Base-by-base conservation (phyloP, 192 early-diverging fungal species). In the Backusella westeae region DNA sequence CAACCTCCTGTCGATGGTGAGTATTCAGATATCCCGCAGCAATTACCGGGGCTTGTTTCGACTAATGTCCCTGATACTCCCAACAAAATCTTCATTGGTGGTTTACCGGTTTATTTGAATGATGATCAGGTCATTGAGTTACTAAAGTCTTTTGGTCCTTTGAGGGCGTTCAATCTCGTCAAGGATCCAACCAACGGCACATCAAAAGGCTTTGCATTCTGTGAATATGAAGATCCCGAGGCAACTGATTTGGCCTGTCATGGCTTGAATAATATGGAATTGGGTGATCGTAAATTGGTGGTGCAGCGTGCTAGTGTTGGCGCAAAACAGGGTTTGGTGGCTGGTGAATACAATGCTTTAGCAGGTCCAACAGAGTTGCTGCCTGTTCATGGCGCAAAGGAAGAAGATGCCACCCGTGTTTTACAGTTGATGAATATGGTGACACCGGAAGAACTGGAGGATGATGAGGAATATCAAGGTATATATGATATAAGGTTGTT, bases 351-450 rank as follows among this genome's bases (percentile, higher is more conserved):
- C 36, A 68, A 36, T 36, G 14, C 67, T 1, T 0, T 36, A 14
- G 17, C 29, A 2, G 34, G 34, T 5, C 1, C 35, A 14, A n/a
- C 67, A 34, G 70, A 71, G 15, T 49, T 52, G 44, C 49, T 91
- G 10, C 84, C 90, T 35, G 73, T 81, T 29, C 75, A 77, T 26
- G 86, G 84, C 68, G 77, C 84, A 23, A 86, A 79, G 26, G 87
- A 93, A 63, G 84, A 87, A 46, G 86, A 93, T 49, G 91, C 96
- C 2, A 95, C 98, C 3, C 83, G 79, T 19, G 89, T 99, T 26
- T 73, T 99, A 34, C 88, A 97, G 84, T 82, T 99, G 29, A 87
- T 99, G 68, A 99, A 99, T 81, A 98, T 99, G 97, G 94, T 98
- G 8, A 91, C 90, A 1, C 84, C 85, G 23, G 91, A 92, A 63